Percentiles rank a stretch among this genome's conserved stretches.
Evolutionary conservation across 2,329 filamentous ascomycete species (phyloP).

Genomic region (Triangularia verruculosa): DNA sequence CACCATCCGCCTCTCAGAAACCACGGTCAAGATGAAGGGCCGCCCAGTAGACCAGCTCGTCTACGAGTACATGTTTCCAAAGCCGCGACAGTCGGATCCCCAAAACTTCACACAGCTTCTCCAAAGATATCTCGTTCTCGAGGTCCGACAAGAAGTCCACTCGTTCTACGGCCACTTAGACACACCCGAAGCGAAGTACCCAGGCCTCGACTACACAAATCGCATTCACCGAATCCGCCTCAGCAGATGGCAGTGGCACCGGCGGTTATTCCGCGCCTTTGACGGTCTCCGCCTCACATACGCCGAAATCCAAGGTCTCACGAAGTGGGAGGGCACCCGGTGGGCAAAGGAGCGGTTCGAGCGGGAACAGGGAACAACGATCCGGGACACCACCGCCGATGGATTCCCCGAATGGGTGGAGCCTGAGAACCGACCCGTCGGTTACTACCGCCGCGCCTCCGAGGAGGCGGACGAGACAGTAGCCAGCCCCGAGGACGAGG

Average conservation of each 20-base stretch:
- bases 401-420: conserved; percentile 63
- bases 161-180: conserved; percentile 77
- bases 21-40: conserved; percentile 60
- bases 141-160: conserved; percentile 75
- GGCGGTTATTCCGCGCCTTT: conserved; percentile 72
- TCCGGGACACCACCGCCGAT: conserved; percentile 69
- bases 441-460: conserved; percentile 1
- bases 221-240: conserved; percentile 73
- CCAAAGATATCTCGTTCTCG: conserved; percentile 67
- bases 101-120: conserved; percentile 69
- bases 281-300: conserved; percentile 66
- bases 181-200: conserved; percentile 77
- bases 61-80: conserved; percentile 70
- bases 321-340: conserved; percentile 78
- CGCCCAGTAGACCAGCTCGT: conserved; percentile 68
- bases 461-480: conserved; percentile 8
- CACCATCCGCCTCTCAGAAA: neutral
- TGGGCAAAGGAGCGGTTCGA: conserved; percentile 82
- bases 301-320: conserved; percentile 67
- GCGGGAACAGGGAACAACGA: conserved; percentile 66
- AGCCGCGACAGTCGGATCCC: conserved; percentile 64
- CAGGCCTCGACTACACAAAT: conserved; percentile 74
- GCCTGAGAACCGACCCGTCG: conserved; percentile 37
- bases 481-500: conserved; percentile 17
- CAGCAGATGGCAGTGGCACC: conserved; percentile 72